Conservation (phyloP, 441 rosid genomes). For the Pelargonium fulgidum region DNA sequence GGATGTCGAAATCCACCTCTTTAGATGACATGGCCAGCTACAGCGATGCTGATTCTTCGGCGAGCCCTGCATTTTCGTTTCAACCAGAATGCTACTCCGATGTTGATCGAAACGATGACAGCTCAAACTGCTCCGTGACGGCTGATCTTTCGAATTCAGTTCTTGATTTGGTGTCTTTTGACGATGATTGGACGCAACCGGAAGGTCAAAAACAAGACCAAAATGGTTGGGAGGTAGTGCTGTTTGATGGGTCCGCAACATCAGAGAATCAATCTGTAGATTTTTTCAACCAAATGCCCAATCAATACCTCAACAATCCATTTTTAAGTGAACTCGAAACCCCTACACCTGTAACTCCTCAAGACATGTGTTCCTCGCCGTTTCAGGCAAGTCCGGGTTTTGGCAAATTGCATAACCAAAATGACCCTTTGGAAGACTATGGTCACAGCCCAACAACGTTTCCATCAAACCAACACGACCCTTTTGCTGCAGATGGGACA, state of each 20-base stretch:
- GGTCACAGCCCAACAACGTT: not conserved
- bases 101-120: constrained; percentile 12
- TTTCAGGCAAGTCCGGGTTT: constrained; percentile 11
- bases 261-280: not conserved
- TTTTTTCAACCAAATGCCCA: not conserved
- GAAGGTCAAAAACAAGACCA: constrained; percentile 14
- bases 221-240: constrained; percentile 49
- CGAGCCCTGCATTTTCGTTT: no score
- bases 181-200: constrained; percentile 4
- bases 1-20: no score
- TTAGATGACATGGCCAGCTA: no score
- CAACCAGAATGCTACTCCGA: no score
- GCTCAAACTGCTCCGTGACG: constrained; percentile 19
- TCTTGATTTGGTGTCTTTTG: not conserved
- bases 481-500: no score
- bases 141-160: constrained; percentile 16
- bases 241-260: constrained; percentile 9
- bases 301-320: constrained; percentile 47
- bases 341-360: not conserved
- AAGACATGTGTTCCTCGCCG: constrained; percentile 10
- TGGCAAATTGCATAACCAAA: not conserved
- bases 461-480: no score
- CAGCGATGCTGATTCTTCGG: no score
- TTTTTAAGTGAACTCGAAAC: constrained; percentile 40
- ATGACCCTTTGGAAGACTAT: not conserved